Conservation (phyloP, 2,329 filamentous ascomycete genomes). For the Blastomyces emzantsi region DNA sequence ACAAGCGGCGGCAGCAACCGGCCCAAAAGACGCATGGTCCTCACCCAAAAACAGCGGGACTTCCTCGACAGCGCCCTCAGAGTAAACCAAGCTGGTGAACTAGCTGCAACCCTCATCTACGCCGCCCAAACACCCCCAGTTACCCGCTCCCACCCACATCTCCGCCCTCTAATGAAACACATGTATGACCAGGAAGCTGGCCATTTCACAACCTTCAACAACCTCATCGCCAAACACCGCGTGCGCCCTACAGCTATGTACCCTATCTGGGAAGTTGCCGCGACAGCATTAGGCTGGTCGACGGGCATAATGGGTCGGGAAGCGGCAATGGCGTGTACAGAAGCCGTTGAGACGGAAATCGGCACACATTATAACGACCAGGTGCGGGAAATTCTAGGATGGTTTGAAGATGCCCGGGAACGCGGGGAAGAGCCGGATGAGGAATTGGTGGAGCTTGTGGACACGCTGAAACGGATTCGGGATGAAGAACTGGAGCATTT, state of each 20-base stretch:
- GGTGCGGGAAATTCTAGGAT: slow-evolving; percentile 70
- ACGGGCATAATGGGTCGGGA: slow-evolving; percentile 85
- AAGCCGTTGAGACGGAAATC: slow-evolving; percentile 97
- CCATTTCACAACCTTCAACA: slow-evolving; percentile 80
- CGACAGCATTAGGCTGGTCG: slow-evolving; percentile 75
- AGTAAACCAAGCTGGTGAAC: slow-evolving; percentile 94
- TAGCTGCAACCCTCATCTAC: slow-evolving; percentile 95
- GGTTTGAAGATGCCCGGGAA: slow-evolving; percentile 65
- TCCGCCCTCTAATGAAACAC: slow-evolving; percentile 85
- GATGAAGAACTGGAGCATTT: slow-evolving; percentile 97
- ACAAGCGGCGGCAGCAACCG: neutral
- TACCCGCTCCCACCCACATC: slow-evolving; percentile 69
- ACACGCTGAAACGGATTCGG: slow-evolving; percentile 69
- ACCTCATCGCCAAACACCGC: slow-evolving; percentile 71
- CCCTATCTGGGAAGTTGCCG: slow-evolving; percentile 75
- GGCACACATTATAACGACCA: slow-evolving; percentile 93
- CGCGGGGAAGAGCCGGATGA: slow-evolving; percentile 71
- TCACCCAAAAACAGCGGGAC: slow-evolving; percentile 60
- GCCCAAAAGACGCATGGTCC: slow-evolving; percentile 40
- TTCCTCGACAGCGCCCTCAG: slow-evolving; percentile 75
- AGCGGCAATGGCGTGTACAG: slow-evolving; percentile 96
- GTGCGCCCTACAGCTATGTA: slow-evolving; percentile 89
- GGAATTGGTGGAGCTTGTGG: slow-evolving; percentile 64
- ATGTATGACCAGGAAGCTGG: slow-evolving; percentile 96
- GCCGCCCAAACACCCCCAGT: slow-evolving; percentile 77